These are phyloP conservation scores for Paramecium primaurelia DNA, from an alignment of 73 alveolate species.

Conservation along the genomic window DNA sequence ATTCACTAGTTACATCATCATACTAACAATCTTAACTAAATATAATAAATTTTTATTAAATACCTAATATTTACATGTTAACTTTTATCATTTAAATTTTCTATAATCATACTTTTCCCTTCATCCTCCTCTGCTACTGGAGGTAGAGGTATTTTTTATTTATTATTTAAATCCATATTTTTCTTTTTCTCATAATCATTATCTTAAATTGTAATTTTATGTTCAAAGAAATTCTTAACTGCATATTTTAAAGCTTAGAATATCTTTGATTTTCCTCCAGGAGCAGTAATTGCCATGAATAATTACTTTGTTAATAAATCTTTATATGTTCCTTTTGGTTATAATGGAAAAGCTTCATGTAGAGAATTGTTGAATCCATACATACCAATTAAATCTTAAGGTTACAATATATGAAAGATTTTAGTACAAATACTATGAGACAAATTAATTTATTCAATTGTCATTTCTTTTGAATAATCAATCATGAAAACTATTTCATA, in stretches of 20 bases:
- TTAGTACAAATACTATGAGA: slow-evolving; percentile 19
- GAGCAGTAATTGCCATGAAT: slow-evolving; percentile 31
- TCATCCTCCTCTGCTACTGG: not conserved
- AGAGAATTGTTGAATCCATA: slow-evolving; percentile 36
- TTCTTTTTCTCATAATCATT: not conserved
- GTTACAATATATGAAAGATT: not conserved
- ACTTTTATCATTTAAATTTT: not conserved
- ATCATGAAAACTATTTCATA: slow-evolving; percentile 11
- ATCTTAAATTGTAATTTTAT: not conserved
- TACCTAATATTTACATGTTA: not conserved
- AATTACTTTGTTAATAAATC: slow-evolving; percentile 8
- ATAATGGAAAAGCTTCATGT: slow-evolving; percentile 38
- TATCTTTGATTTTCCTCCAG: slow-evolving; percentile 30
- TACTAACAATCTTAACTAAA: not conserved
- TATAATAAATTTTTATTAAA: not conserved
- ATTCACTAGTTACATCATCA: not conserved
- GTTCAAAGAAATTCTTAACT: slow-evolving; percentile 25
- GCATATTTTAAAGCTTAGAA: slow-evolving; percentile 19
- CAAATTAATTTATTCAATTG: not conserved
- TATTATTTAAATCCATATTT: not conserved
- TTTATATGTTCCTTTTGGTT: slow-evolving; percentile 49
- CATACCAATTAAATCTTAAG: slow-evolving; percentile 43
- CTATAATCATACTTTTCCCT: not conserved
- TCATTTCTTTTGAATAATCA: slow-evolving; percentile 39
- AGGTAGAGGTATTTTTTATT: not conserved